A percentile compares a stretch with the other conserved stretches of the same genome.
Evolutionary conservation across 78 protist genomes (phyloP).

Genomic region (Dictyostelium firmibasis): DNA sequence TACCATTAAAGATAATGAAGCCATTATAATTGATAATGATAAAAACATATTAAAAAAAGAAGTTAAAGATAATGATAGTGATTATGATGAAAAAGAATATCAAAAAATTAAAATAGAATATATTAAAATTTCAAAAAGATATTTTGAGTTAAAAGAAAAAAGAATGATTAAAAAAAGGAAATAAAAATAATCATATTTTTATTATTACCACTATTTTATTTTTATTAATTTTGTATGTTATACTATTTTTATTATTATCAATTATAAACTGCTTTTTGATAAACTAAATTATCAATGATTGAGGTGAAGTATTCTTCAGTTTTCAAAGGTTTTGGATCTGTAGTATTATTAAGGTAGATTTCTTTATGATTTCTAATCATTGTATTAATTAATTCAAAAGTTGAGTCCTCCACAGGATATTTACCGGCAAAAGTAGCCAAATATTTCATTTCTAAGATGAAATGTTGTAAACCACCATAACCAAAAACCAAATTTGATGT

Average conservation of each 20-base stretch:
- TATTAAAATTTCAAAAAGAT: conserved; percentile 3
- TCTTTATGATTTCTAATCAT: conserved; percentile 26
- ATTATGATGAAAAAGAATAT: neutral
- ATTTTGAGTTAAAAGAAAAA: conserved; percentile 3
- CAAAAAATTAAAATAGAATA: neutral
- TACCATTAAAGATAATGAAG: neutral
- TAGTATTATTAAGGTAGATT: neutral
- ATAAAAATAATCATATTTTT: neutral
- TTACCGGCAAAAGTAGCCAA: conserved; percentile 45
- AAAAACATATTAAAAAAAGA: neutral
- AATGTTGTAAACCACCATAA: conserved; percentile 63
- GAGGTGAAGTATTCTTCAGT: conserved; percentile 32
- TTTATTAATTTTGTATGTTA: too few relatives aligned
- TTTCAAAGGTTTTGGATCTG: conserved; percentile 16
- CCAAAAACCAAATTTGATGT: neutral
- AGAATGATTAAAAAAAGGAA: neutral
- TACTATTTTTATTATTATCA: neutral
- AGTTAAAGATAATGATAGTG: neutral
- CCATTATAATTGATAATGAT: neutral
- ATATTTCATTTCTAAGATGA: conserved; percentile 58
- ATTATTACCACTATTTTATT: too few relatives aligned
- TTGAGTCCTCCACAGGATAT: conserved; percentile 32
- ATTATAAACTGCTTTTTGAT: conserved; percentile 75
- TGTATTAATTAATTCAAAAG: conserved; percentile 35
- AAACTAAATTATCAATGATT: conserved; percentile 55